Base-by-base conservation (phyloP, 306 rosid genomes). In the Datisca glomerata region DNA sequence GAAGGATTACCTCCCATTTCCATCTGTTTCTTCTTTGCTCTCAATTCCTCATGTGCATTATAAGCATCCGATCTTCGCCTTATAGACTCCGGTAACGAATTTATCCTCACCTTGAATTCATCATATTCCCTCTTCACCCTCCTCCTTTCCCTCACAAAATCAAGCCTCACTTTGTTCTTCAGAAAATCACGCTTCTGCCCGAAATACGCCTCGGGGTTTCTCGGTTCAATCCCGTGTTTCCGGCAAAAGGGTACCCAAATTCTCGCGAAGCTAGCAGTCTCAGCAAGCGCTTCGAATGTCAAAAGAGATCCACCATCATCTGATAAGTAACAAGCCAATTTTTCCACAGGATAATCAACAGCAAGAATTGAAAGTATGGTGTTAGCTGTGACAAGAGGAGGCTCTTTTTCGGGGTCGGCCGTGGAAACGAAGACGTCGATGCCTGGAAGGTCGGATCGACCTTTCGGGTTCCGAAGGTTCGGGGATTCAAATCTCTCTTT, bases 371-470 rank as follows among this genome's bases (percentile, higher is more conserved):
- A 84, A 24, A 84, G 82, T 60, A 84, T 76, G 56, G 92, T 84
- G 58, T 84, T 84, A 41, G 94, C 73, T 0, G 94, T 84, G 17
- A 79, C 94, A 12, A 84, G 86, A 5, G 92, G 94, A 23, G 94
- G 94, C 53, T 84, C 94, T 53, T 84, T 84, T 34, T 84, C 94
- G 1, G 94, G 83, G 52, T 84, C 92, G 1, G 94, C 94, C 0
- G 94, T 84, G 19, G 94, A 84, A 55, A 79, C 94, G 42, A 84
- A 84, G 27, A 84, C 74, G 19, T 84, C 94, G n/a, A 84, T 73
- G 18, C 94, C 92, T 0, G 94, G 92, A 2, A 84, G 83, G 64
- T 84, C 94, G 16, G 92, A 79, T 43, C 83, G 51, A 18, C 94
- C 94, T 51, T 79, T 84, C 0, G 94, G 94, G 35, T 79, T 84